Evolutionary conservation across 345 rosid genomes (phyloP).

Genomic region (Bretschneidera sinensis): DNA sequence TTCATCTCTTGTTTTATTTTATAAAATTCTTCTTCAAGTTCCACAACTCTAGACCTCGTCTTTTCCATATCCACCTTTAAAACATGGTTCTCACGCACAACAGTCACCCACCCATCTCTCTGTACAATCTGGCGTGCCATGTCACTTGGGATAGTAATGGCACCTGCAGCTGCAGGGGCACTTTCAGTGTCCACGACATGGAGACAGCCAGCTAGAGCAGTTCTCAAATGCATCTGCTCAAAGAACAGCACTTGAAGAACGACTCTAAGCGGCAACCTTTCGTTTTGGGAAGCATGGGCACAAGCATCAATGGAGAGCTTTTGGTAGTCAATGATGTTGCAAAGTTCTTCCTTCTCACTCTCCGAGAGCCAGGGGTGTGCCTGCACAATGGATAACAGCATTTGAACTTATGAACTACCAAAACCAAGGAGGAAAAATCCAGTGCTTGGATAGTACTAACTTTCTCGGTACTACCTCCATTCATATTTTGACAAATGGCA

Average conservation of each 20-base stretch:
- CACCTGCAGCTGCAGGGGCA: constrained; percentile 44
- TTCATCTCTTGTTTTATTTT: constrained; percentile 81
- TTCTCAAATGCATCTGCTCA: constrained; percentile 92
- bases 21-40: constrained; percentile 78
- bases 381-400: constrained; percentile 32
- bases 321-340: constrained; percentile 79
- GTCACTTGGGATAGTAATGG: constrained; percentile 26
- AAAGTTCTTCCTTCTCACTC: constrained; percentile 80
- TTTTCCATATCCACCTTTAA: constrained; percentile 80
- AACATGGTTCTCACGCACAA: constrained; percentile 83
- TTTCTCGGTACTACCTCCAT: too few relatives aligned
- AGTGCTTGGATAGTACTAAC: too few relatives aligned
- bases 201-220: constrained; percentile 74
- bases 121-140: constrained; percentile 57
- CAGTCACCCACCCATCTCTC: constrained; percentile 91
- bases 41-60: constrained; percentile 83
- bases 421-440: too few relatives aligned
- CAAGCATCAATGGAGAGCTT: constrained; percentile 97
- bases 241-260: constrained; percentile 90
- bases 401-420: constrained; percentile 13
- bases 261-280: constrained; percentile 78
- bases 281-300: constrained; percentile 95
- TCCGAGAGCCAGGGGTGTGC: constrained; percentile 96
- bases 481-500: too few relatives aligned
- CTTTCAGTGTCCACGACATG: constrained; percentile 58